Conservation (phyloP, 2,329 filamentous ascomycete species). For the Cladophialophora chaetospira region DNA sequence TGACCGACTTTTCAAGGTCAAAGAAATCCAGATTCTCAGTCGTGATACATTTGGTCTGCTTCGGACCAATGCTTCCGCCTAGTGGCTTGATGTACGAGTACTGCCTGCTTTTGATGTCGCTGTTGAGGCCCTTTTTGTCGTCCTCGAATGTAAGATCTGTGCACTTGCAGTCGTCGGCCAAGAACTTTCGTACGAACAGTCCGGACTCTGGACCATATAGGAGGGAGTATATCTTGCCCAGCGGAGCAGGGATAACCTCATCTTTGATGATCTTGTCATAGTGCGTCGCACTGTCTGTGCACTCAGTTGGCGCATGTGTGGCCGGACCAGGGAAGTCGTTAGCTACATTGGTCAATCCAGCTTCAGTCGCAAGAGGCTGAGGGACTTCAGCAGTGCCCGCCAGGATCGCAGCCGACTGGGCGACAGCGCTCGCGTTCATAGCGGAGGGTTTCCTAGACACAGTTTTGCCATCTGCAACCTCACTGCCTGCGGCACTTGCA, state of each 20-base stretch:
- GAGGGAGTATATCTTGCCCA: slow-evolving; percentile 87
- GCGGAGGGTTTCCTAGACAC: slow-evolving; percentile 73
- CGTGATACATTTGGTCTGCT: slow-evolving; percentile 91
- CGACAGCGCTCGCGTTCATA: slow-evolving; percentile 38
- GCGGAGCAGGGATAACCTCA: slow-evolving; percentile 79
- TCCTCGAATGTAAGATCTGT: slow-evolving; percentile 80
- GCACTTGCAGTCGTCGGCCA: slow-evolving; percentile 77
- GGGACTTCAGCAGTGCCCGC: slow-evolving; percentile 24
- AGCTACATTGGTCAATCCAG: slow-evolving; percentile 32
- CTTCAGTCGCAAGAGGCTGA: slow-evolving; percentile 42
- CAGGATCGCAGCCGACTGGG: slow-evolving; percentile 30
- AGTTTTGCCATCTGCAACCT: slow-evolving; percentile 52
- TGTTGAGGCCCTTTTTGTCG: slow-evolving; percentile 75
- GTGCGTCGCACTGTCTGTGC: slow-evolving; percentile 74
- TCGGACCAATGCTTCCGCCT: slow-evolving; percentile 80
- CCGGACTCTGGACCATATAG: slow-evolving; percentile 82
- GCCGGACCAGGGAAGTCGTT: slow-evolving; percentile 82
- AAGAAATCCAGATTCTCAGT: slow-evolving; percentile 80
- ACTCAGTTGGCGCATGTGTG: slow-evolving; percentile 81
- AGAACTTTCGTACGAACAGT: slow-evolving; percentile 81
- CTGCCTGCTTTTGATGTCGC: slow-evolving; percentile 71
- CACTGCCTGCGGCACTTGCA: slow-evolving; percentile 58
- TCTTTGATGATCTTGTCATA: slow-evolving; percentile 85
- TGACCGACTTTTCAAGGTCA: slow-evolving; percentile 84
- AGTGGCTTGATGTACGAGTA: slow-evolving; percentile 94